phyloP scores from a whole-genome alignment of 2,329 filamentous ascomycete genomes.

The Geoglossum cookeanum region DNA sequence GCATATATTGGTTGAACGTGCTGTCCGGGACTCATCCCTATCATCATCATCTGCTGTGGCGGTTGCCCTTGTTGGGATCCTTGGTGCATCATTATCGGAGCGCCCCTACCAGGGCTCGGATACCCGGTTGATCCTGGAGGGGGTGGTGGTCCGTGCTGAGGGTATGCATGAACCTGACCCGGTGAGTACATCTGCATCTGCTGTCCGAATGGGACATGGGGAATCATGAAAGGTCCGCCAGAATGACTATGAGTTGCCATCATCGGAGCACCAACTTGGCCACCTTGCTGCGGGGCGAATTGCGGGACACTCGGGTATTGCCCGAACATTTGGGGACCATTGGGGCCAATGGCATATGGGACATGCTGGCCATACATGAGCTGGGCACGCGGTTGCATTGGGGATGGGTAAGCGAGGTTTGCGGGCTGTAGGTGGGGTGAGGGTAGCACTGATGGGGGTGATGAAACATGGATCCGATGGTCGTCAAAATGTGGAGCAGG shows the following conservation, averaged over 20 bases:
- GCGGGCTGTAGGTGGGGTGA: slow-evolving; percentile 61
- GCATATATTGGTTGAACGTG: slow-evolving; percentile 58
- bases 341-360: slow-evolving; percentile 51
- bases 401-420: slow-evolving; percentile 48
- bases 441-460: slow-evolving; percentile 58
- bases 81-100: slow-evolving; percentile 88
- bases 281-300: slow-evolving; percentile 27
- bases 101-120: slow-evolving; percentile 70
- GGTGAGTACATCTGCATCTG: slow-evolving; percentile 72
- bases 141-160: slow-evolving; percentile 28
- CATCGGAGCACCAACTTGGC: slow-evolving; percentile 36
- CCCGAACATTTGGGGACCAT: slow-evolving; percentile 52
- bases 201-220: slow-evolving; percentile 45
- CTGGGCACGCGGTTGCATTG: slow-evolving; percentile 49
- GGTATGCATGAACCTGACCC: slow-evolving; percentile 50
- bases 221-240: slow-evolving; percentile 51
- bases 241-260: slow-evolving; percentile 56
- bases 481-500: slow-evolving; percentile 60
- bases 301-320: slow-evolving; percentile 54
- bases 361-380: slow-evolving; percentile 54
- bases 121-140: slow-evolving; percentile 54
- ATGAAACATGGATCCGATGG: slow-evolving; percentile 72
- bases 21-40: slow-evolving; percentile 49
- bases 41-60: slow-evolving; percentile 46
- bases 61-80: slow-evolving; percentile 79